Base-by-base conservation (phyloP, 2,329 filamentous ascomycete genomes). In the Beauveria sp. region DNA sequence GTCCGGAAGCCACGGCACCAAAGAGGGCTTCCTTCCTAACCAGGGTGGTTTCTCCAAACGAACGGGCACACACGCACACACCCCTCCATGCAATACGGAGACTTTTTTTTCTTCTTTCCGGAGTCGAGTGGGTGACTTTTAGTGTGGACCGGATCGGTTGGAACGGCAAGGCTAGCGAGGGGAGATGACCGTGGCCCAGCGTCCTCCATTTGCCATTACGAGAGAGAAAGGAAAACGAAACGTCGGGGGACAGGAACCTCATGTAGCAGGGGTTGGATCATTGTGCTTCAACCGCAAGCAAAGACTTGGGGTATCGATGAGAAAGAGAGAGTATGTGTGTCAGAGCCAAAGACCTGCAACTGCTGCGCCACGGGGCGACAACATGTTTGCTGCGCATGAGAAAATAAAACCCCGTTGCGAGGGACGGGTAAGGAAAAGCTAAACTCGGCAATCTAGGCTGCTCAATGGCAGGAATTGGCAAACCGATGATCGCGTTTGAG, bases 141-240 rank as follows among this genome's bases (percentile, higher is more conserved):
- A 52, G 28, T 60, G 58, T 54, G 58, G 58, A n/a, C 59, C 51
- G 59, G 59, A 55, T 56, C 59, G 59, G 59, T 61, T 61, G 42
- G 51, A 18, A 61, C 59, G 59, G 59, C 59, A 61, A 54, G 59
- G 49, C 59, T 61, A 61, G 34, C 51, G 59, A 56, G 18, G 51
- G 34, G 26, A 60, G 49, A 60, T 60, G 58, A 60, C 58, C 48
- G 22, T 22, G 22, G 22, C 22, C 22, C 22, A 22, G 22, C 22
- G 24, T 45, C 16, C 38, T n/a, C 45, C 46, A 22, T 34, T 34
- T 34, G 31, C 31, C 24, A 60, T 60, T 60, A 53, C 58, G 50
- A 53, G 46, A 24, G n/a, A 45, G 34, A 59, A 59, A 42, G 45
- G 18, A 40, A 45, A n/a, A 38, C n/a, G n/a, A 20, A 20, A 38